A percentile compares a stretch with the other conserved stretches of the same genome.
Evolutionary conservation across 495 filamentous ascomycete species (phyloP).

Genomic region (Filosporella fistucella): DNA sequence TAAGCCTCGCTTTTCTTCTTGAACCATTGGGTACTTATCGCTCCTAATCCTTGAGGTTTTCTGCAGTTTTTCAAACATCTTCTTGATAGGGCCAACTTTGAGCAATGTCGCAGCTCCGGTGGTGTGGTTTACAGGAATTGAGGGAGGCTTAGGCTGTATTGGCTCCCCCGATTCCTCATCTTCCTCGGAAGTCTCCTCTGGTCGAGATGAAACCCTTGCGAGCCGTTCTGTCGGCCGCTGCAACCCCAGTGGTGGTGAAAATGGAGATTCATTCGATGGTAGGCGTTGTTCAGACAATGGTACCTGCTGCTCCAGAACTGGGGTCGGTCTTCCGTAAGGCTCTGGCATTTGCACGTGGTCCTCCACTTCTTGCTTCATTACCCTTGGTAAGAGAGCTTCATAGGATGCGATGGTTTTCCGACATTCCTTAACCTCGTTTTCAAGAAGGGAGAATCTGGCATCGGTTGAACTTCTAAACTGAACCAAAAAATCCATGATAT

Average conservation of each 20-base stretch:
- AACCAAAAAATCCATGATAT: slow-evolving; percentile 37
- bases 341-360: no score
- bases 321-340: neutral
- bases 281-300: no score
- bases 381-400: no score
- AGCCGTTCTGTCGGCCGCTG: no score
- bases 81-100: slow-evolving; percentile 62
- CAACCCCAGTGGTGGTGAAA: no score
- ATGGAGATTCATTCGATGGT: no score
- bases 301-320: no score
- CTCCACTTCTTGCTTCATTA: no score
- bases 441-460: neutral
- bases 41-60: slow-evolving; percentile 50
- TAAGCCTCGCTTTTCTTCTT: slow-evolving; percentile 72
- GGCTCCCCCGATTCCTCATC: slow-evolving; percentile 35
- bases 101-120: slow-evolving; percentile 75
- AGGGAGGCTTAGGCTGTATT: slow-evolving; percentile 49
- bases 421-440: neutral
- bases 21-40: slow-evolving; percentile 54
- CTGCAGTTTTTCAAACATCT: slow-evolving; percentile 39
- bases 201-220: no score
- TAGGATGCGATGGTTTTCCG: no score
- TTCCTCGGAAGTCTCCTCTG: no score
- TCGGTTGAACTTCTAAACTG: slow-evolving; percentile 5
- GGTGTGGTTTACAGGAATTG: slow-evolving; percentile 73